A percentile compares a stretch with the other conserved stretches of the same genome.
phyloP scores from a whole-genome alignment of 371 early-diverging fungal species.

The Parasitella parasitica region DNA sequence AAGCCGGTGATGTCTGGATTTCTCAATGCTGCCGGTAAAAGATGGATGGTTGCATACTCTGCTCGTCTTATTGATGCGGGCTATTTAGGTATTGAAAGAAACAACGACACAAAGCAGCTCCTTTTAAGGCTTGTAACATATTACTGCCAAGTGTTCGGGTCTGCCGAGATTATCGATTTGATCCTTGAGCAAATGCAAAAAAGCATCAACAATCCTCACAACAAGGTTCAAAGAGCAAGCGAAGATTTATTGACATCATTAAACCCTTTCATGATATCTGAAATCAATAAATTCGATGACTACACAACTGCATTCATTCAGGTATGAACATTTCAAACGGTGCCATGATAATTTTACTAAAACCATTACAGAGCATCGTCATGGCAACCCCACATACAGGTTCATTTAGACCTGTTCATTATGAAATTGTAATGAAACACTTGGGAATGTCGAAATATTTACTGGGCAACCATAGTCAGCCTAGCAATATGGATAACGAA shows the following conservation, averaged over 20 bases:
- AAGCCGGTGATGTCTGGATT: conserved; percentile 11
- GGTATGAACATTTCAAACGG: no score
- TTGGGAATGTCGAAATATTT: conserved; percentile 37
- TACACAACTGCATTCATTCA: not conserved
- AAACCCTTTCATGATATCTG: conserved; percentile 31
- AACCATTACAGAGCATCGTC: conserved; percentile 30
- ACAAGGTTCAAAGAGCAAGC: conserved; percentile 19
- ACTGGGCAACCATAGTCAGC: conserved; percentile 7
- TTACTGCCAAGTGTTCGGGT: conserved; percentile 32
- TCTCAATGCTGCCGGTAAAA: conserved; percentile 19
- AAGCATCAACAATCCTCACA: conserved; percentile 29
- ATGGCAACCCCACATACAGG: conserved; percentile 52
- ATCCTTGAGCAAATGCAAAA: conserved; percentile 18
- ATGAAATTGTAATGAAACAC: conserved; percentile 41
- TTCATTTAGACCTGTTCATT: conserved; percentile 46
- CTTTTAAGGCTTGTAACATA: conserved; percentile 17
- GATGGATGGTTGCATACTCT: not conserved
- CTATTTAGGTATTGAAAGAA: conserved; percentile 27
- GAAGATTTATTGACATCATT: conserved; percentile 21
- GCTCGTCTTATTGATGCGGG: not conserved
- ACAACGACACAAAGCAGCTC: conserved; percentile 16
- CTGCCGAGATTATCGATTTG: conserved; percentile 18
- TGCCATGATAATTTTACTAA: no score
- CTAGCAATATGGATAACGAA: not conserved
- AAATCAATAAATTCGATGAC: conserved; percentile 10